Evolutionary conservation across 2,329 filamentous ascomycete species (phyloP).

Genomic region (Ophiostoma novo-ulmi): DNA sequence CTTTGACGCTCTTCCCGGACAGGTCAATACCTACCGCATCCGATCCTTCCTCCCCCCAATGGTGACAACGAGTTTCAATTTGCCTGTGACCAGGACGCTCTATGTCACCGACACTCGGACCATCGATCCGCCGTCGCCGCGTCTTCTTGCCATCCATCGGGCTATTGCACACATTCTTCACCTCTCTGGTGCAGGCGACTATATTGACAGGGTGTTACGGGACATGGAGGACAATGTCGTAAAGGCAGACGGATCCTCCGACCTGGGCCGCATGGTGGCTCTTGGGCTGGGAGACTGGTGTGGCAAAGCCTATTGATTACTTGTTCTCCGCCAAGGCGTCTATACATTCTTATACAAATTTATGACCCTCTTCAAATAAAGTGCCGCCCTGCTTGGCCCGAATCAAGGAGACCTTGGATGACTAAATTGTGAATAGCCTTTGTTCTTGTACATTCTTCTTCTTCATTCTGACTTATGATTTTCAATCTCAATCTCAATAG

Average conservation of each 20-base stretch:
- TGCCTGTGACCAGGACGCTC: conserved; percentile 17
- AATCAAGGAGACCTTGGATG: too few relatives aligned
- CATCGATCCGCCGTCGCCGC: conserved; percentile 20
- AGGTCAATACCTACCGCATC: conserved; percentile 32
- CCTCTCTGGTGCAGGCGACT: conserved; percentile 17
- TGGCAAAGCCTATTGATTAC: too few relatives aligned
- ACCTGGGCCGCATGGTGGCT: conserved; percentile 12
- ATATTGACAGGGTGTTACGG: conserved; percentile 16
- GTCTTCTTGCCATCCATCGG: conserved; percentile 18
- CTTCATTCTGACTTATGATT: too few relatives aligned
- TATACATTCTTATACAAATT: too few relatives aligned
- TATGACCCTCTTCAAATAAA: too few relatives aligned
- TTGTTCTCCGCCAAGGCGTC: too few relatives aligned
- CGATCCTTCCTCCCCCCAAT: conserved; percentile 27
- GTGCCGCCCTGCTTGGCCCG: too few relatives aligned
- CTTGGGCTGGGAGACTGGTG: conserved; percentile 12
- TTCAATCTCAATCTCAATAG: too few relatives aligned
- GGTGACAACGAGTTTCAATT: neutral
- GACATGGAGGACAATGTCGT: conserved; percentile 14
- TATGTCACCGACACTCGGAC: conserved; percentile 14
- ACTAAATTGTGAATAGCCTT: too few relatives aligned
- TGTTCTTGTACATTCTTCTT: too few relatives aligned
- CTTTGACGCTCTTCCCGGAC: conserved; percentile 30
- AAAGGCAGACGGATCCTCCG: conserved; percentile 15
- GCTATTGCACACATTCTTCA: conserved; percentile 21